These are phyloP conservation scores for Cochlearia excelsa DNA, from an alignment of 345 rosid genomes.

Conservation along the genomic window DNA sequence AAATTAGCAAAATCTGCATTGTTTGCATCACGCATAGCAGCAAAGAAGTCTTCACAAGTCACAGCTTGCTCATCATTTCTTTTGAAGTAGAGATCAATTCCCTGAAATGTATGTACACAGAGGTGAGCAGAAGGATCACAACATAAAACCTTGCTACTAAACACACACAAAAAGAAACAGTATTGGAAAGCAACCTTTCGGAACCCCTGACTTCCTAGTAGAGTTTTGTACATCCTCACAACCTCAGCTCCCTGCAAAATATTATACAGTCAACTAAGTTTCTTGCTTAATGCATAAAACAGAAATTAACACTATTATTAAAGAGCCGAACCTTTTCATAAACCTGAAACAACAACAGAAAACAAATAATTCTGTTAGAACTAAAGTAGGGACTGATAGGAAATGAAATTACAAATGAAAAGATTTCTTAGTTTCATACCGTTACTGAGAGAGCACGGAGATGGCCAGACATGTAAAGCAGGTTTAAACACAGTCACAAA, in stretches of 20 bases:
- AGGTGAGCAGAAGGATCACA: neutral
- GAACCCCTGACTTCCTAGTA: constrained; percentile 86
- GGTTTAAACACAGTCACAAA: constrained; percentile 33
- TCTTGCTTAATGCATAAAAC: constrained; percentile 9
- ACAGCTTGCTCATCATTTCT: constrained; percentile 98
- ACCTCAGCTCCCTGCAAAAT: constrained; percentile 92
- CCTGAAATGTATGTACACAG: constrained; percentile 47
- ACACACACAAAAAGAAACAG: constrained; percentile 1
- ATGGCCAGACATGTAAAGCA: constrained; percentile 33
- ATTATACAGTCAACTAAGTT: constrained; percentile 24
- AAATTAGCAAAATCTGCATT: constrained; percentile 90
- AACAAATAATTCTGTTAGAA: constrained; percentile 28
- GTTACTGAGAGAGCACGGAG: constrained; percentile 63
- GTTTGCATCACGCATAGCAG: constrained; percentile 98
- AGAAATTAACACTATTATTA: neutral
- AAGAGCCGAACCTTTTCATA: constrained; percentile 77
- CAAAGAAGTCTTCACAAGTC: constrained; percentile 94
- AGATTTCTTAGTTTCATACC: constrained; percentile 43
- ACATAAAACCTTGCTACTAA: constrained; percentile 2
- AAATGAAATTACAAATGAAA: neutral
- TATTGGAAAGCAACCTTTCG: constrained; percentile 56
- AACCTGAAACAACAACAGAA: constrained; percentile 53
- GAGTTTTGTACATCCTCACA: constrained; percentile 99
- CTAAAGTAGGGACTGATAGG: constrained; percentile 16
- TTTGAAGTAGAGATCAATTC: constrained; percentile 92